Base-by-base conservation (phyloP, 441 rosid genomes). In the Capsella rubella region DNA sequence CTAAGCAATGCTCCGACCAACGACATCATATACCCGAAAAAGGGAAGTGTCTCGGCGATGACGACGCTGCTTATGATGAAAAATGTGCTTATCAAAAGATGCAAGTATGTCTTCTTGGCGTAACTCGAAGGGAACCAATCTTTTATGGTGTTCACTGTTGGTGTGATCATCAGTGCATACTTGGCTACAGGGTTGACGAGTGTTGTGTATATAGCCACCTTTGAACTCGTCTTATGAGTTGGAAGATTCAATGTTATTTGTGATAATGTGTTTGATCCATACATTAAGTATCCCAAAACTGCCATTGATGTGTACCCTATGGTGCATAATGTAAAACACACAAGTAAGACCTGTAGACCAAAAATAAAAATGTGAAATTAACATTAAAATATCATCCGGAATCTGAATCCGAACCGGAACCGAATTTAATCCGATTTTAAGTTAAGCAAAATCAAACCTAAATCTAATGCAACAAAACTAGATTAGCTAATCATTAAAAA, bases 181-280 rank as follows among this genome's bases (percentile, higher is more conserved):
- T 82, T 84, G 39, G 86, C 79, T 6, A 79, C 58, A 1, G 83
- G 84, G 49, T 76, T 68, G 3, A 72, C 82, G 15, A 81, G 53
- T 0, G 73, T 75, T 15, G 79, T 82, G 78, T 79, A 81, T 51
- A 82, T 82, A 11, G 82, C 88, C 5, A 84, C 74, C 74, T 82
- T 82, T 10, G 84, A 77, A 18, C 81, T 77, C 8, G 74, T 46
- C 49, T 69, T 71, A 11, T 79, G 55, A 8, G 60, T 43, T 1
- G 84, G 86, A 6, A 80, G 77, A 61, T 84, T 80, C n/a, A 80
- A 8, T 40, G 83, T 80, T 61, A 80, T 71, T 62, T 79, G 84
- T 4, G 84, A 80, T 72, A 78, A 72, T 40, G 84, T 76, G 28
- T 76, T 31, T 43, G 82, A 67, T 45, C 86, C 82, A 40, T 74